phyloP scores from a whole-genome alignment of 495 filamentous ascomycete species.

The Xylaria nigripes region DNA sequence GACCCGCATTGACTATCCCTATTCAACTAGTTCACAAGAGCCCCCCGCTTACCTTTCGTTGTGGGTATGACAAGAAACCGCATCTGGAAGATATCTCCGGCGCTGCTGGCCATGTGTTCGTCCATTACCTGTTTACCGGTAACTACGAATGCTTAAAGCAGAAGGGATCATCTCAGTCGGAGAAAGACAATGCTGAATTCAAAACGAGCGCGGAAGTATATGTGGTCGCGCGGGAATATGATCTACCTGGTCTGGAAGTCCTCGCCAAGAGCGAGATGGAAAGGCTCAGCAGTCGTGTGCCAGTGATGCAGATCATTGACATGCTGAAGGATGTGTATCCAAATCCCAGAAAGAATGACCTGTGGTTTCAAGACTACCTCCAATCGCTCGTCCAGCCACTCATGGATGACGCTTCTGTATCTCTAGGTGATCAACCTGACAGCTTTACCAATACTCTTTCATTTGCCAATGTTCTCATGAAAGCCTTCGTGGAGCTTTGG shows the following conservation, averaged over 20 bases:
- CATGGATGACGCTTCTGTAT: neutral
- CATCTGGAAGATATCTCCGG: constrained; percentile 8
- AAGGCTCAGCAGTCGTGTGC: constrained; percentile 5
- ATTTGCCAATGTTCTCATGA: constrained; percentile 3
- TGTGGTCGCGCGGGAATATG: constrained; percentile 2
- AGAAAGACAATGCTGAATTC: constrained; percentile 12
- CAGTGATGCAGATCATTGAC: constrained; percentile 7
- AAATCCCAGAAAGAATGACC: neutral
- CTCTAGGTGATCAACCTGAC: neutral
- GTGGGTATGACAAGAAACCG: neutral
- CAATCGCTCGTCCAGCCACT: constrained; percentile 3
- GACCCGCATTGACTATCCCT: constrained; percentile 12
- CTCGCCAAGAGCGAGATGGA: constrained; percentile 13
- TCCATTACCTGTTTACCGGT: constrained; percentile 22
- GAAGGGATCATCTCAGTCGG: neutral
- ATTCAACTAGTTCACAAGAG: constrained; percentile 8
- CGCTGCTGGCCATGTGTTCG: constrained; percentile 22
- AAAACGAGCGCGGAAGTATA: constrained; percentile 11
- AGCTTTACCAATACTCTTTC: neutral
- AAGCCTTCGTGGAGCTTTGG: constrained; percentile 2
- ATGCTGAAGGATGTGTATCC: neutral
- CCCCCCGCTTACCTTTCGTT: constrained; percentile 7
- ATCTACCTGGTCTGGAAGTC: constrained; percentile 1
- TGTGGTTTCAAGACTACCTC: constrained; percentile 10
- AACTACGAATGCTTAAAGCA: constrained; percentile 12